phyloP scores from a whole-genome alignment of 352 stramenopile species.

The Phytophthora tubulina region DNA sequence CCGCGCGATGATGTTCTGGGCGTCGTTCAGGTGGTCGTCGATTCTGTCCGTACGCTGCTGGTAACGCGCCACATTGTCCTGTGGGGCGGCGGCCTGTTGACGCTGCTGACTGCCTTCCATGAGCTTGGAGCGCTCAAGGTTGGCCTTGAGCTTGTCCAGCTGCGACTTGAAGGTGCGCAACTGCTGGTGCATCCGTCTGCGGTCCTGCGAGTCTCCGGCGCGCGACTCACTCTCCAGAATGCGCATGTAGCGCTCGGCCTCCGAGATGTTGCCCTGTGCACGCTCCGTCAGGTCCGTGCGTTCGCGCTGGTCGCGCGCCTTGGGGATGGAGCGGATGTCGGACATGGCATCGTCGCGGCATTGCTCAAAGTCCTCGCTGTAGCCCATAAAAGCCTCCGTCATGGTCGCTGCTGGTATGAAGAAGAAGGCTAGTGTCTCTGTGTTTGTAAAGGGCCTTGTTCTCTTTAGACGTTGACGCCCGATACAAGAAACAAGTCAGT shows the following conservation, averaged over 20 bases:
- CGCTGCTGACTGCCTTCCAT: slow-evolving; percentile 80
- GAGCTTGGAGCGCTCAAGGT: slow-evolving; percentile 80
- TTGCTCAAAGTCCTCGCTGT: slow-evolving; percentile 89
- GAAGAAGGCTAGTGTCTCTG: slow-evolving; percentile 8
- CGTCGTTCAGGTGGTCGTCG: slow-evolving; percentile 76
- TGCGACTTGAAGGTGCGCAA: slow-evolving; percentile 86
- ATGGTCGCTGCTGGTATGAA: slow-evolving; percentile 40
- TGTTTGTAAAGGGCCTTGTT: slow-evolving; percentile 1
- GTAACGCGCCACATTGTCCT: slow-evolving; percentile 80
- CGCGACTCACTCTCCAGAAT: slow-evolving; percentile 88
- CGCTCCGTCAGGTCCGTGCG: slow-evolving; percentile 62
- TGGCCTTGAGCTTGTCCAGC: slow-evolving; percentile 89
- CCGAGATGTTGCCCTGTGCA: slow-evolving; percentile 75
- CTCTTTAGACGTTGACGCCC: slow-evolving; percentile 17
- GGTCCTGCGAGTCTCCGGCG: slow-evolving; percentile 80
- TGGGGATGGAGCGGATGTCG: slow-evolving; percentile 73
- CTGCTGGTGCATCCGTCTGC: slow-evolving; percentile 87
- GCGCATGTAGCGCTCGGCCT: slow-evolving; percentile 84
- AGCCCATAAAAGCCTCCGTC: slow-evolving; percentile 83
- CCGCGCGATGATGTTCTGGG: slow-evolving; percentile 71
- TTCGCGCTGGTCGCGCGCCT: slow-evolving; percentile 48
- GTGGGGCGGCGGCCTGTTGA: slow-evolving; percentile 50
- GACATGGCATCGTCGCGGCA: slow-evolving; percentile 80
- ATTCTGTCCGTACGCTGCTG: slow-evolving; percentile 77
- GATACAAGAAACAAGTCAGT: slow-evolving; percentile 44